Percentiles rank a stretch among this genome's conserved stretches.
These are phyloP conservation scores for Anisogramma anomala DNA, from an alignment of 2,329 filamentous ascomycete genomes.

Conservation along the genomic window DNA sequence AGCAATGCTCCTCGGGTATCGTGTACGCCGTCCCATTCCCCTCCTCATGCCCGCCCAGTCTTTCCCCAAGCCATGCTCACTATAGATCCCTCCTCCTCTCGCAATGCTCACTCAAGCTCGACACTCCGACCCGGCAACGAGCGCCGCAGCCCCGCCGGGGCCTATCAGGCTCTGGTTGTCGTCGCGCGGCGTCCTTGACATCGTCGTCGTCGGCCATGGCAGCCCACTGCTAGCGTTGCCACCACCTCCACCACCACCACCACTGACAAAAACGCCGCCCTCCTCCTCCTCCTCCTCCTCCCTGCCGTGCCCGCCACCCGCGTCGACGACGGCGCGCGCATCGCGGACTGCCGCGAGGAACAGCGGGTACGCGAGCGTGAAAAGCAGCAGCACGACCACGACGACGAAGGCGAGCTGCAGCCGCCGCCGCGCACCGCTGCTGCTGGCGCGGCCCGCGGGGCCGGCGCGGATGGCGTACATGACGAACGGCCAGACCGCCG, in stretches of 20 bases:
- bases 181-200: slow-evolving; percentile 2
- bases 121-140: slow-evolving; percentile 3
- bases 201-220: too few relatives aligned
- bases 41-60: background rate
- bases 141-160: background rate
- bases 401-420: slow-evolving; percentile 55
- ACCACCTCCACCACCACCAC: slow-evolving; percentile 1
- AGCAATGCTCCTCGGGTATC: slow-evolving; percentile 9
- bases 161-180: slow-evolving; percentile 1
- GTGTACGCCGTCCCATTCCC: slow-evolving; percentile 3
- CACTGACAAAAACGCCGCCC: slow-evolving; percentile 1
- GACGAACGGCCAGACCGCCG: slow-evolving; percentile 63
- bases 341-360: slow-evolving; percentile 37
- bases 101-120: slow-evolving; percentile 7
- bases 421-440: slow-evolving; percentile 34
- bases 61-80: background rate
- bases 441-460: slow-evolving; percentile 20
- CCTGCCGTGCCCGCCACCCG: background rate
- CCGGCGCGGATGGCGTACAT: slow-evolving; percentile 50
- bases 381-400: slow-evolving; percentile 40
- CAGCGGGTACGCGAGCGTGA: slow-evolving; percentile 36
- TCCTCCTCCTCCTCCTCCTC: background rate
- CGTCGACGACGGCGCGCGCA: slow-evolving; percentile 31
- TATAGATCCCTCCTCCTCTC: slow-evolving; percentile 5
- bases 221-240: slow-evolving; percentile 2